Conservation (phyloP, 148 eudicot genomes). For the Spergularia marina region DNA sequence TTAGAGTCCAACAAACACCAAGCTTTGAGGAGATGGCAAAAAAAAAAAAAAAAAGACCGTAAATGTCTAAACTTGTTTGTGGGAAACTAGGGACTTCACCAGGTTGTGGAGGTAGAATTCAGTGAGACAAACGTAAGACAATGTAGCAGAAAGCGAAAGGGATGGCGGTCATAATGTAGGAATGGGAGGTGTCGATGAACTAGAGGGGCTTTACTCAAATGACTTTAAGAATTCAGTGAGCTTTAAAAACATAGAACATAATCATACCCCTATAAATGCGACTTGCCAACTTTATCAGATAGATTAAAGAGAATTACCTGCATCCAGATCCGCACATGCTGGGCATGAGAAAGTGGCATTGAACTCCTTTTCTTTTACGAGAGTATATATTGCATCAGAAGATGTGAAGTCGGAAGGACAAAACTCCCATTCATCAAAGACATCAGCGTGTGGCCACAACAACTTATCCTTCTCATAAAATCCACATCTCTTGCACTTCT, state of each 20-base stretch:
- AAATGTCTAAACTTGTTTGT: not conserved
- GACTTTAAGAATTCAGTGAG: not conserved
- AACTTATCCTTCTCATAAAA: slow-evolving; percentile 55
- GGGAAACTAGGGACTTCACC: not conserved
- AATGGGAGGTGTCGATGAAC: not conserved
- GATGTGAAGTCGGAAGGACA: slow-evolving; percentile 68
- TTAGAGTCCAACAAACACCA: not conserved
- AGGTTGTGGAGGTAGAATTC: not conserved
- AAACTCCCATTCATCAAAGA: slow-evolving; percentile 88
- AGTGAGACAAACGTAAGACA: not conserved
- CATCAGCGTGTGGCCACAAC: slow-evolving; percentile 35
- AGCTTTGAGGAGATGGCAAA: not conserved
- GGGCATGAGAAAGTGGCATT: slow-evolving; percentile 70
- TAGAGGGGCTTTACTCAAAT: not conserved
- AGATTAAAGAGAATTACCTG: slow-evolving; percentile 33
- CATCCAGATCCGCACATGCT: slow-evolving; percentile 40
- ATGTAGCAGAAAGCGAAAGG: not conserved
- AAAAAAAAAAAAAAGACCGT: not conserved
- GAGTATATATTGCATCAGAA: slow-evolving; percentile 49
- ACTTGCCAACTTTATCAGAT: not conserved
- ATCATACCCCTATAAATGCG: not conserved
- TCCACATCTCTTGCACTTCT: slow-evolving; percentile 94
- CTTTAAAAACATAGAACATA: not conserved
- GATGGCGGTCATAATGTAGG: not conserved
- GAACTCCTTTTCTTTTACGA: slow-evolving; percentile 48